These are phyloP conservation scores for Claviceps pazoutovae DNA, from an alignment of 2,329 filamentous ascomycete genomes.

Conservation along the genomic window DNA sequence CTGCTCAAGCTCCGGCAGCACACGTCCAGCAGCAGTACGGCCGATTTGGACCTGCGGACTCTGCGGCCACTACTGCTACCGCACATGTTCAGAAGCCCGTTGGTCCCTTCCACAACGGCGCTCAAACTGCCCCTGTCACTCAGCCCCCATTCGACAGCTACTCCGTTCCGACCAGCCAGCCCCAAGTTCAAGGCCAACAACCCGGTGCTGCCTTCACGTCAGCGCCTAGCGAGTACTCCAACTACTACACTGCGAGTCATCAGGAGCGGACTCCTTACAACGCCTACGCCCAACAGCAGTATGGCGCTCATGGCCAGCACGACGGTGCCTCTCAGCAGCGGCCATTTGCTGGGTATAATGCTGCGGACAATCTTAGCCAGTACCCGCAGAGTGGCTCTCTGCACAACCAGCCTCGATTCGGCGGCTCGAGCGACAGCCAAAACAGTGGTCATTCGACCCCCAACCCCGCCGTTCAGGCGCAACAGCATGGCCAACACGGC, in stretches of 20 bases:
- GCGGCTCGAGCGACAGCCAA: slow-evolving; percentile 51
- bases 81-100: slow-evolving; percentile 61
- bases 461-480: slow-evolving; percentile 54
- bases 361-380: slow-evolving; percentile 48
- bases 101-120: slow-evolving; percentile 54
- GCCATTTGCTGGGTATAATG: slow-evolving; percentile 60
- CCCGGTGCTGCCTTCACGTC: slow-evolving; percentile 57
- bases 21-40: slow-evolving; percentile 55
- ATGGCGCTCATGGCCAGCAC: slow-evolving; percentile 51
- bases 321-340: slow-evolving; percentile 63
- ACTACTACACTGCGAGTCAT: slow-evolving; percentile 70
- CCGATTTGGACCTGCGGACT: slow-evolving; percentile 55
- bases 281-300: slow-evolving; percentile 55
- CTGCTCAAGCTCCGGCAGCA: slow-evolving; percentile 36
- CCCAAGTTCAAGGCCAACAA: slow-evolving; percentile 39
- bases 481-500: slow-evolving; percentile 28
- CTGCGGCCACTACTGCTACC: slow-evolving; percentile 30
- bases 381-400: slow-evolving; percentile 57
- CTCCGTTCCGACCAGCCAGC: slow-evolving; percentile 44
- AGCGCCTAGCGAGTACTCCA: slow-evolving; percentile 64
- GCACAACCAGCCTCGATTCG: slow-evolving; percentile 45
- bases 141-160: slow-evolving; percentile 49
- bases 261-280: slow-evolving; percentile 64
- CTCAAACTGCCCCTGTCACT: slow-evolving; percentile 47
- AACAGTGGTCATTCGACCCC: slow-evolving; percentile 86